Base-by-base conservation (phyloP, 495 filamentous ascomycete genomes). In the Penicillium fimorum region DNA sequence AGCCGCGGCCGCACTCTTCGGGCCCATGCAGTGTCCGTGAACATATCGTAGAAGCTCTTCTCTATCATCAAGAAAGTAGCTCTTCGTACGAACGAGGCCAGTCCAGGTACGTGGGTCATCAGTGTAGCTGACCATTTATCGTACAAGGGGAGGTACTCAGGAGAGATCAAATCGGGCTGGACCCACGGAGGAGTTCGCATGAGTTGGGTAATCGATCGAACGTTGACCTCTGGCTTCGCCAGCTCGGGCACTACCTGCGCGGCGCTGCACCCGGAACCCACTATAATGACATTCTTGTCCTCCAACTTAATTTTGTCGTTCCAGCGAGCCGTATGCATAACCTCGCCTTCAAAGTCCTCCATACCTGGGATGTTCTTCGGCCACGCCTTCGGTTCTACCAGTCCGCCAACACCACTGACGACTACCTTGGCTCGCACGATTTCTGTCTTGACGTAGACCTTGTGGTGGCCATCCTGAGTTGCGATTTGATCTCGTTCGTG, bases 101-200 rank as follows among this genome's bases (percentile, higher is more conserved):
- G 65, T n/a, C 76, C 78, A 6, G 82, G 82, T 0, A 84, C 50
- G 12, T 68, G 49, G 8, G 55, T 71, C 62, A 79, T 64, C 30
- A 82, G 15, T 4, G 27, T 65, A 9, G 79, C 71, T 35, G 61
- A 60, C 59, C 66, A 77, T 54, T 69, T 77, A 50, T 75, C 71
- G 68, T 71, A 84, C 15, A 27, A n/a, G 0, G 29, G 53, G 18
- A 69, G 61, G 5, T 42, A 20, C 2, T 42, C 11, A 5, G 63
- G 57, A 11, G 58, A 29, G 3, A 69, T 24, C 1, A 61, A 18
- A 37, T 69, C 66, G 7, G 66, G 66, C 49, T 64, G 70, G 0
- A 87, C 76, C 85, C 85, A 87, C 7, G 84, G 85, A 18, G 85
- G 82, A 24, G 79, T 80, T 9, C 85, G 65, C 79, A 87, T 85